Percentiles rank a stretch among this genome's conserved stretches.
Evolutionary conservation across 1,284 basidiomycete species (phyloP).

Genomic region (Marasmius fiardii): DNA sequence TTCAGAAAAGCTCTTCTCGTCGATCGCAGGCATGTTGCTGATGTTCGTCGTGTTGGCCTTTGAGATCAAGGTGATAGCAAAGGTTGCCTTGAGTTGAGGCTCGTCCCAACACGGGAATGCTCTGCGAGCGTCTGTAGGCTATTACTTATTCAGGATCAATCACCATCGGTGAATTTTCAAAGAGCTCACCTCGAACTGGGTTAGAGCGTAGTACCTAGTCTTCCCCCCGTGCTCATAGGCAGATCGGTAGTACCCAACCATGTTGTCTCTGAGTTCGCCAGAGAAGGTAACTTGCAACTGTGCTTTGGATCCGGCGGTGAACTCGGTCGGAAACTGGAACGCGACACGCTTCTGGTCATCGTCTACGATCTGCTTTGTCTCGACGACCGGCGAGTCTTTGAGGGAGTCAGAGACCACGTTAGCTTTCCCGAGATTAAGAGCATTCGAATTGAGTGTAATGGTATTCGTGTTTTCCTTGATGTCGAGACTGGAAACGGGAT

Average conservation of each 20-base stretch:
- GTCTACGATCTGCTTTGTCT: slow-evolving; percentile 45
- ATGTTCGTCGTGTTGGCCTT: slow-evolving; percentile 56
- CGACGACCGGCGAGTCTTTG: background rate
- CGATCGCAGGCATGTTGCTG: slow-evolving; percentile 68
- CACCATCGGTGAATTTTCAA: background rate
- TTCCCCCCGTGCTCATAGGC: slow-evolving; percentile 37
- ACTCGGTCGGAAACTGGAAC: slow-evolving; percentile 42
- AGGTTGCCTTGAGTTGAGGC: slow-evolving; percentile 80
- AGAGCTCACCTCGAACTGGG: slow-evolving; percentile 53
- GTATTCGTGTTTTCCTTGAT: slow-evolving; percentile 50
- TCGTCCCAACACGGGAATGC: slow-evolving; percentile 81
- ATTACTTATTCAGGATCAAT: slow-evolving; percentile 23
- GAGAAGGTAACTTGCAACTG: slow-evolving; percentile 45
- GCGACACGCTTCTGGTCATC: slow-evolving; percentile 50
- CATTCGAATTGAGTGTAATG: slow-evolving; percentile 59
- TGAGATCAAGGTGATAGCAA: slow-evolving; percentile 69
- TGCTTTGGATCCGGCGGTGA: slow-evolving; percentile 40
- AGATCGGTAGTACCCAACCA: slow-evolving; percentile 57
- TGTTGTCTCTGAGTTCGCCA: slow-evolving; percentile 47
- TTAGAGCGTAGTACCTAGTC: slow-evolving; percentile 54
- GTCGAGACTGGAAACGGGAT: slow-evolving; percentile 34
- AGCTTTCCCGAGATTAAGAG: slow-evolving; percentile 54
- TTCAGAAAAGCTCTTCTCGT: slow-evolving; percentile 34
- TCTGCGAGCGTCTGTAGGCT: slow-evolving; percentile 73
- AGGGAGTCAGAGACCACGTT: background rate